phyloP scores from a whole-genome alignment of 306 rosid genomes.

The Cicer arietinum region DNA sequence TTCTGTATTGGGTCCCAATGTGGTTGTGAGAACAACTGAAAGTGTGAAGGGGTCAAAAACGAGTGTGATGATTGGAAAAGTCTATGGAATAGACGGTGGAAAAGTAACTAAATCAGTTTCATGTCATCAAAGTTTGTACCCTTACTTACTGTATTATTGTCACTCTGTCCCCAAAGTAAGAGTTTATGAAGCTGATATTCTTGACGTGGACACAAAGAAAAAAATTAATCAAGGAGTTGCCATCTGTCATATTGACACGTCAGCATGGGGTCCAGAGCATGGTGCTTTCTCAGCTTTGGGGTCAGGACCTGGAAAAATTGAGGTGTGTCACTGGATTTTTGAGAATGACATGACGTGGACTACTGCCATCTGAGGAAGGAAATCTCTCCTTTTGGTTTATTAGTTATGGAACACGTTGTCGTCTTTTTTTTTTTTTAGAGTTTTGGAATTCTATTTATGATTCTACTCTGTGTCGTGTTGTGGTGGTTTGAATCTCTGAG shows the following conservation, averaged over 20 bases:
- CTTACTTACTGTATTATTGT: constrained; percentile 83
- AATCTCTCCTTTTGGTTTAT: constrained; percentile 9
- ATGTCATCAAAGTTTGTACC: constrained; percentile 88
- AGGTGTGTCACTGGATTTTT: constrained; percentile 51
- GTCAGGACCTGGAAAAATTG: constrained; percentile 47
- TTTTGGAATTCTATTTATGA: constrained; percentile 27
- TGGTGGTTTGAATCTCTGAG: background rate
- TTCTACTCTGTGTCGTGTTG: constrained; percentile 28
- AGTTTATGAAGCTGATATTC: constrained; percentile 74
- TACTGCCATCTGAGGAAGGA: constrained; percentile 34
- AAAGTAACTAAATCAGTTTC: constrained; percentile 72
- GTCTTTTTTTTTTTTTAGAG: background rate
- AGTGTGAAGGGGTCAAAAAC: constrained; percentile 61
- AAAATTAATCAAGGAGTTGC: constrained; percentile 63
- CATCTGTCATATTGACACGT: constrained; percentile 85
- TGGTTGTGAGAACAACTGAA: constrained; percentile 52
- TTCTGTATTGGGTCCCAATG: constrained; percentile 57
- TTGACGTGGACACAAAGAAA: constrained; percentile 43
- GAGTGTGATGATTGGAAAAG: constrained; percentile 66
- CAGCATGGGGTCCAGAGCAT: constrained; percentile 71
- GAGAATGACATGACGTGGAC: constrained; percentile 88
- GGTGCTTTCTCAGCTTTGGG: constrained; percentile 74
- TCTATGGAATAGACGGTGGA: constrained; percentile 66
- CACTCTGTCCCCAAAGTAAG: constrained; percentile 84
- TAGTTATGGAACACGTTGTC: constrained; percentile 1